These are phyloP conservation scores for Coleophoma crateriformis DNA, from an alignment of 2,329 filamentous ascomycete species.

Conservation along the genomic window DNA sequence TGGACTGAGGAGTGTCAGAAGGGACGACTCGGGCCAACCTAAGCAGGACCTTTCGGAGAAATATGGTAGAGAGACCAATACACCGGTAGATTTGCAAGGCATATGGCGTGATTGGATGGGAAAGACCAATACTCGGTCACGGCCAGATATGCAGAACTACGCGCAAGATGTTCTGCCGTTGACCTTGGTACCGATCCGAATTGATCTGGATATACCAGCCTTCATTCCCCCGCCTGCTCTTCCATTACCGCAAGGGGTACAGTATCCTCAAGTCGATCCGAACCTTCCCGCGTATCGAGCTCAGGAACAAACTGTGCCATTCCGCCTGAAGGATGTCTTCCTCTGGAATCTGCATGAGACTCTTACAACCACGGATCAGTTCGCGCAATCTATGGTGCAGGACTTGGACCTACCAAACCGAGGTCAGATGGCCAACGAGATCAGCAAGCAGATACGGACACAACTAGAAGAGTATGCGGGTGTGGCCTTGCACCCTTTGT, in stretches of 20 bases:
- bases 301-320: conserved; percentile 76
- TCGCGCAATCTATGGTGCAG: conserved; percentile 84
- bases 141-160: conserved; percentile 54
- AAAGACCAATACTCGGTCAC: conserved; percentile 49
- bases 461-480: conserved; percentile 96
- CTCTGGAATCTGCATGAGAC: conserved; percentile 97
- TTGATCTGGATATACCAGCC: conserved; percentile 85
- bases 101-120: conserved; percentile 97
- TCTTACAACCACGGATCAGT: conserved; percentile 89
- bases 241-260: conserved; percentile 54
- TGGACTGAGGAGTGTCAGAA: conserved; percentile 74
- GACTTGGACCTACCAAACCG: conserved; percentile 87
- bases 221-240: conserved; percentile 64
- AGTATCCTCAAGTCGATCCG: conserved; percentile 58
- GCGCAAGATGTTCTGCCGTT: conserved; percentile 73
- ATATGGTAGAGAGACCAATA: conserved; percentile 73
- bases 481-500: conserved; percentile 87
- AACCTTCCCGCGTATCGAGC: conserved; percentile 72
- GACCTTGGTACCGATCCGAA: conserved; percentile 90
- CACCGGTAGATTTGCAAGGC: conserved; percentile 79
- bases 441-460: conserved; percentile 89
- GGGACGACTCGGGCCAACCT: conserved; percentile 63
- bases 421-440: conserved; percentile 64
- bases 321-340: conserved; percentile 90
- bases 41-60: conserved; percentile 65